Evolutionary conservation across 2,329 filamentous ascomycete genomes (phyloP), one percentile per base, ranked within the genome.

Genomic region (Amphichorda felina): DNA sequence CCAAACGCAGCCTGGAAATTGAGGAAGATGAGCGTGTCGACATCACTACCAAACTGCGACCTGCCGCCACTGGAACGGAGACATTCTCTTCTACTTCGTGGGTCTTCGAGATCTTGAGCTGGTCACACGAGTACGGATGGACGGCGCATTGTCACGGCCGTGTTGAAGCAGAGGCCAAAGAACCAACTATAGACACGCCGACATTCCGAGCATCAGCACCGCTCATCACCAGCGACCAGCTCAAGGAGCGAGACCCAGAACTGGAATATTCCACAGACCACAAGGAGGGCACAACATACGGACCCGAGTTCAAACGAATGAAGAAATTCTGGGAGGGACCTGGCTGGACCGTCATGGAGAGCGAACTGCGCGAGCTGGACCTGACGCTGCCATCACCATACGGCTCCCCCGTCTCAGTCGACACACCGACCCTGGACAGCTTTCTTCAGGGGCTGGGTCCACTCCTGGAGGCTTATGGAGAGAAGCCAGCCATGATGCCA

Each of bases 381-480:
- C 25, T 10, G 13, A 24, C 11, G 33, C 8, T 11, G 32, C n/a
- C 28, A 10, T 30, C 28, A n/a, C 28, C 38, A 8, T 44, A 43
- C 22, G 45, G 45, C 8, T 53, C 50, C 5, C 45, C 40, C 14
- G 40, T 47, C 11, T 40, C 46, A 2, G 45, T 48, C 8, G 49
- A 53, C 30, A 42, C 50, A 15, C 49, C 50, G 21, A 54, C 48
- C 1, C 33, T 53, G 15, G 51, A 53, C 31, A 39, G 40, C 8
- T 46, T 50, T 14, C 41, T 52, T n/a, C 49, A 50, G 33, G 50
- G 46, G 6, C 30, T 39, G 4, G 44, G 42, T 11, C 44, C 45
- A 17, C 40, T 52, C 4, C 43, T 44, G 22, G 30, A 42, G 13
- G 40, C 39, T 8, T 42, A 50, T 16, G 45, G 45, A 24, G 39